phyloP scores from a whole-genome alignment of 2,329 filamentous ascomycete genomes.

The Xylaria hypoxylon region DNA sequence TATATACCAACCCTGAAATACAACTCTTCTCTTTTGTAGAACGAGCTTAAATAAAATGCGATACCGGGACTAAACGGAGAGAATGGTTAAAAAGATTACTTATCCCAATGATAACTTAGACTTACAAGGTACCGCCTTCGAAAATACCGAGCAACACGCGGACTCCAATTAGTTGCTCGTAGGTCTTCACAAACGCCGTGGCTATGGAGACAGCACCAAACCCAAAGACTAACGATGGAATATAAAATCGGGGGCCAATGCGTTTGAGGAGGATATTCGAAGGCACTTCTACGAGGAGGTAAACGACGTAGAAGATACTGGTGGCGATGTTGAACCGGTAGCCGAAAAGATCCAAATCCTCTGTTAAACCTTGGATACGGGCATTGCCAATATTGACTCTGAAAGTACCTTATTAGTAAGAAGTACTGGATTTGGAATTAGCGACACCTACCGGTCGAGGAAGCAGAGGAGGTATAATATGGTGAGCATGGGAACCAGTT shows the following conservation, averaged over 20 bases:
- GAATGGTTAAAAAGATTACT: constrained; percentile 8
- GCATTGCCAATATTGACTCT: constrained; percentile 65
- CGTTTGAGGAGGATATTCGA: constrained; percentile 67
- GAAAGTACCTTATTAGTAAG: constrained; percentile 42
- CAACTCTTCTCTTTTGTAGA: constrained; percentile 68
- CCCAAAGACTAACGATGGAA: constrained; percentile 65
- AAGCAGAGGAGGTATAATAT: constrained; percentile 66
- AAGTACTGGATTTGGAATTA: neutral
- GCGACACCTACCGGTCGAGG: constrained; percentile 52
- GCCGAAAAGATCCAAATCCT: constrained; percentile 61
- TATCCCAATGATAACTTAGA: neutral
- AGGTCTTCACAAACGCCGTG: constrained; percentile 64
- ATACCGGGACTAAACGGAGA: constrained; percentile 58
- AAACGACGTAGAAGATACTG: constrained; percentile 69
- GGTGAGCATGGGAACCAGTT: constrained; percentile 64
- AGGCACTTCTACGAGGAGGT: constrained; percentile 66
- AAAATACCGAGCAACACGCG: constrained; percentile 65
- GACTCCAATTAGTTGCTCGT: constrained; percentile 59
- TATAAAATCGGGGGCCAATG: constrained; percentile 64
- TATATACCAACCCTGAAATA: constrained; percentile 68
- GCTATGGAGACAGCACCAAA: constrained; percentile 67
- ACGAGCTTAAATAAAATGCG: constrained; percentile 66
- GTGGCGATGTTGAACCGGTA: constrained; percentile 68
- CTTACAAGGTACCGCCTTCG: constrained; percentile 66
- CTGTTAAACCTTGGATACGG: constrained; percentile 64